Base-by-base conservation (phyloP, 1,284 basidiomycete species). In the Heterobasidion parviporum region DNA sequence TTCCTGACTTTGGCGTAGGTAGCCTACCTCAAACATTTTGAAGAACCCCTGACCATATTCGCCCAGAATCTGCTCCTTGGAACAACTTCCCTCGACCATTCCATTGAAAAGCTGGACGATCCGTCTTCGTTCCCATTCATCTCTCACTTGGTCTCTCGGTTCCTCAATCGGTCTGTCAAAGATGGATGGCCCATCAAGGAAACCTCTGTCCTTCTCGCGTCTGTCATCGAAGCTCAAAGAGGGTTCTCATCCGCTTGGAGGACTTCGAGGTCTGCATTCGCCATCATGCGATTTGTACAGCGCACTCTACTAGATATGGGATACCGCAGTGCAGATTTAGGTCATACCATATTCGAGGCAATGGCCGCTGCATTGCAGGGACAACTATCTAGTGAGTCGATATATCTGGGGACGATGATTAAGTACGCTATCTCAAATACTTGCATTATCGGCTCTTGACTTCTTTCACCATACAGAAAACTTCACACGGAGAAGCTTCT, bases 1-100 rank as follows among this genome's bases (percentile, higher is more conserved):
- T 56, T 9, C 12, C 34, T 32, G 54, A 45, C 26, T 38, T 49
- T 32, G 47, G 51, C 15, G 7, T 58, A 89, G 85, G 68, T 89
- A 5, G 72, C 74, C 0, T 72, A 85, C 61, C 68, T 89, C 64
- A 85, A 85, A 57, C 87, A 90, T 64, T 88, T 87, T 59, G 72
- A 77, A 20, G 79, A 85, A 33, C 80, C 83, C 0, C 67, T 87
- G 8, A 75, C 78, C 2, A 53, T 76, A 12, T 71, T 88, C 35
- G 62, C 70, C 60, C 43, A 59, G 12, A n/a, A 41, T 41, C 5
- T 3, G 4, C 26, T 26, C 38, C 7, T 41, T n/a, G 52, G 26
- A 16, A 16, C 16, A 20, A 53, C 65, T 67, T 12, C 47, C 8
- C 15, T 14, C 15, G n/a, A 49, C 12, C 26, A 8, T 15, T 15